phyloP scores from a whole-genome alignment of 202 grass and related monocot genomes.

The Carex sylvatica region DNA sequence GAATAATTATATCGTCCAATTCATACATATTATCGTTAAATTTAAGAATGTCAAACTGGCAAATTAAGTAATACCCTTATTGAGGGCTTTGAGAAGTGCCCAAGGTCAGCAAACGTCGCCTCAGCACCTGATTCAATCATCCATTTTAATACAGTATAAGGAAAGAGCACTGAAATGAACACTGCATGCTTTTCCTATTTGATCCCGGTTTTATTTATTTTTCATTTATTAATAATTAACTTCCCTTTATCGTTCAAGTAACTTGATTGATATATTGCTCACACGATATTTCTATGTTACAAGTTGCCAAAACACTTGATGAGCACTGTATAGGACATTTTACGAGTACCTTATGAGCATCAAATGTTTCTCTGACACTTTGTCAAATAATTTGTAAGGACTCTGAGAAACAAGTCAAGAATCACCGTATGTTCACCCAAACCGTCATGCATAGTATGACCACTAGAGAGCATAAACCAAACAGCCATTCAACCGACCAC shows the following conservation, averaged over 20 bases:
- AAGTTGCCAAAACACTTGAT: neutral
- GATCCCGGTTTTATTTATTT: neutral
- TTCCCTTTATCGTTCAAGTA: neutral
- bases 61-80: constrained; percentile 50
- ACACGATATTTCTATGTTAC: neutral
- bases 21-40: neutral
- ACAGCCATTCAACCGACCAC: neutral
- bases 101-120: constrained; percentile 95
- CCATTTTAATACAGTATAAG: constrained; percentile 20
- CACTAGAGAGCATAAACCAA: neutral
- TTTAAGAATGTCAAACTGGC: neutral
- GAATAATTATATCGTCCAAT: neutral
- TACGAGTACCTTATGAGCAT: neutral
- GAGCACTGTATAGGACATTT: neutral
- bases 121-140: constrained; percentile 58
- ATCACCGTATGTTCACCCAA: neutral
- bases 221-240: neutral
- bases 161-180: neutral
- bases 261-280: neutral
- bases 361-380: neutral
- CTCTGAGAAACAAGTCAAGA: neutral
- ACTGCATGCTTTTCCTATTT: neutral
- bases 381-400: neutral
- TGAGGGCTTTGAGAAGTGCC: constrained; percentile 90
- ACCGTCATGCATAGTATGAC: neutral